Evolutionary conservation across 768 basidiomycete species (phyloP), one percentile per base, ranked within the genome.

Genomic region (Tubosaeta sp.): DNA sequence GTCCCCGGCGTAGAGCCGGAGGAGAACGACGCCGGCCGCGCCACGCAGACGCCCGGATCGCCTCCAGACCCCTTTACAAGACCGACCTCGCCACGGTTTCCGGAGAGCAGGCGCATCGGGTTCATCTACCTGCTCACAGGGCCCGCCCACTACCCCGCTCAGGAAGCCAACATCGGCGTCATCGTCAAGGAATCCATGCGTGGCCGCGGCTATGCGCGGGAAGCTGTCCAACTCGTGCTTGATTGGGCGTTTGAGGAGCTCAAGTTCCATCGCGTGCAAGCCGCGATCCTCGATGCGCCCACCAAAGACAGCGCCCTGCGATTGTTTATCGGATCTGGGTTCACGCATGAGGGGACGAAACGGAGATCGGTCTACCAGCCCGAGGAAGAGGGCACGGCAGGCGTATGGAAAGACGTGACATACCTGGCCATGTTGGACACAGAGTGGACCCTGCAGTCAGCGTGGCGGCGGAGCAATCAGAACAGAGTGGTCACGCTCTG

Each of bases 341-440:
- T 89, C 59, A 64, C 64, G 7, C 78, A 82, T 52, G 86, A 89
- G 66, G 86, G 86, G 41, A 79, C 73, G 9, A 76, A 77, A 38
- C 77, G 84, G 29, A 74, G 79, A 39, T 73, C 79, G 0, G 77
- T 81, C 48, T 77, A 65, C 59, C 75, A 75, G 53, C 69, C 73
- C 5, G 62, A 59, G 7, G 67, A 60, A 4, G 67, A 65, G n/a
- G 69, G 65, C 16, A 53, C 75, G 49, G 71, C 70, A 2, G 47
- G 59, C 2, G 67, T 73, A 41, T 85, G 80, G 81, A 81, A 76
- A 55, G 82, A 85, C 52, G 76, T 79, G 22, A 82, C 79, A 1
- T 79, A 80, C 56, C 66, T 85, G 30, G 82, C 76, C 7, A 72
- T 86, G 56, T 63, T 86, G 46, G 83, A 78, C 41, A 84, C 80